Percentiles rank a stretch among this genome's conserved stretches.
Conservation (phyloP, 371 early-diverging fungal species). For the Mucor indicus region DNA sequence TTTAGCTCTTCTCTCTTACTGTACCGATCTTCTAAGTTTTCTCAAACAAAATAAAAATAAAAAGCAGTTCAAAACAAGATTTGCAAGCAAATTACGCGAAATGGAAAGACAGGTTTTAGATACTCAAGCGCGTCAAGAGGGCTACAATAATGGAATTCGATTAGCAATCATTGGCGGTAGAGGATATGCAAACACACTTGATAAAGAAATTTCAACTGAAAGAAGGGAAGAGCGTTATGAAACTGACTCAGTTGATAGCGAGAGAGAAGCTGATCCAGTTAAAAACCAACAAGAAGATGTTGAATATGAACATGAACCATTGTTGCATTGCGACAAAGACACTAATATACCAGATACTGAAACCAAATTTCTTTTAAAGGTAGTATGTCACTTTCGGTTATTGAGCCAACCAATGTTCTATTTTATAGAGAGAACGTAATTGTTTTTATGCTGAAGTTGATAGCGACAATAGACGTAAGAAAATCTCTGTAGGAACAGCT, state of each 20-base stretch:
- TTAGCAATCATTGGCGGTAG: background rate
- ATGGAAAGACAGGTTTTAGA: background rate
- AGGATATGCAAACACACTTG: too few species aligned
- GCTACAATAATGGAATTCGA: background rate
- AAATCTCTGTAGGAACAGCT: constrained; percentile 5
- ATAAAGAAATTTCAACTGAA: too few species aligned
- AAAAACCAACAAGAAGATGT: background rate
- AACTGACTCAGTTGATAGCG: too few species aligned
- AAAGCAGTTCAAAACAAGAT: background rate
- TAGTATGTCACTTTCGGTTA: constrained; percentile 2
- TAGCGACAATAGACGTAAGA: background rate
- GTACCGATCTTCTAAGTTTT: background rate
- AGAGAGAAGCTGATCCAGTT: background rate
- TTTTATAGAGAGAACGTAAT: constrained; percentile 6
- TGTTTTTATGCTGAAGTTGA: background rate
- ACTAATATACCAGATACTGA: background rate
- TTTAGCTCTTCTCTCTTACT: background rate
- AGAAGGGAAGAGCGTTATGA: too few species aligned
- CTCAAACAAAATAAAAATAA: background rate
- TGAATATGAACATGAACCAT: background rate
- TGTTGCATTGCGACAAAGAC: background rate
- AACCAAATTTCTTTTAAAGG: background rate
- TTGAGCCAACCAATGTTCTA: background rate
- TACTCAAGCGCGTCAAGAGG: background rate
- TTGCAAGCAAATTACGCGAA: background rate